Evolutionary conservation across 2,329 filamentous ascomycete genomes (phyloP), one percentile per base, ranked within the genome.

Genomic region (Aspergillus uvarum): DNA sequence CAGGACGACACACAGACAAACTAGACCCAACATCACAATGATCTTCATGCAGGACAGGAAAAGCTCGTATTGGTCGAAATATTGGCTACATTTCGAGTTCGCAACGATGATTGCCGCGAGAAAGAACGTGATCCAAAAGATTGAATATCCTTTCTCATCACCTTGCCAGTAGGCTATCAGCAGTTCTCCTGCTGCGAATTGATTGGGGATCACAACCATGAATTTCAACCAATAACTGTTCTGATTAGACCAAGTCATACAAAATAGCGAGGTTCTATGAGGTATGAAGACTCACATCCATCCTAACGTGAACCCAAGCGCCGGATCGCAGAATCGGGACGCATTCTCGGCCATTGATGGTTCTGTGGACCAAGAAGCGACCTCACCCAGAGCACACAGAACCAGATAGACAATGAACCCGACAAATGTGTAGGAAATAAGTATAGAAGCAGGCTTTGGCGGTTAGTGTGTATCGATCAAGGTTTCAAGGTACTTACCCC

Each of bases 191-290:
- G 91, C 91, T 0, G 91, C 94, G 47, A 95, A 80, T 72, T 96
- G 91, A 70, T 94, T 95, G 1, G 91, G 90, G 2, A 89, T 92
- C 49, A 90, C 85, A 69, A 96, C 91, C 73, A 94, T 89, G 76
- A 94, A 95, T 70, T 85, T 93, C 75, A 87, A 82, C 84, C 85
- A 90, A 68, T 75, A 78, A 64, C 75, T 77, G 60, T 26, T 22
- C 14, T 32, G 16, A 32, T 38, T 51, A 70, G 8, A 7, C 12
- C 12, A 24, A 31, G 12, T 26, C 19, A 16, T 19, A 42, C 58
- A 24, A 72, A 42, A 63, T 16, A 44, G 12, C 7, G 32, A 26
- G 16, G 14, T 1, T 44, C 7, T n/a, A 6, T 16, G 24, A 32
- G 1, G 22, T n/a, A 21, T 3, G 29, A n/a, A 1, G 21, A 61